Conservation (phyloP, 345 rosid species). For the Toxicodendron radicans region DNA sequence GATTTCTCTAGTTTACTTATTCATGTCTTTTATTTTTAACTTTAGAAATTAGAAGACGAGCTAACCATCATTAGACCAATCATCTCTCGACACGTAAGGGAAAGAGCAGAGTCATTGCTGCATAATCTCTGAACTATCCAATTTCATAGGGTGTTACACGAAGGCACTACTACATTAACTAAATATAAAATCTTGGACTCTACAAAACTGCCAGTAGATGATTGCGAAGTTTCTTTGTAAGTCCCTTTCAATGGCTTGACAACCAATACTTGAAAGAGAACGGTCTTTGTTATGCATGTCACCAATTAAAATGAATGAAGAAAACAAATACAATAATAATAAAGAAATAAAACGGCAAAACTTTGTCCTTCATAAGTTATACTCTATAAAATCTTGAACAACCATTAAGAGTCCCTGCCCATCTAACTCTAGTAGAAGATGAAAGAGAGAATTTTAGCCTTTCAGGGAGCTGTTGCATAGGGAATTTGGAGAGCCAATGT, state of each 20-base stretch:
- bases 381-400: background rate
- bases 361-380: background rate
- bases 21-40: background rate
- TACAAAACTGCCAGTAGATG: background rate
- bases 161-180: background rate
- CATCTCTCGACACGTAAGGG: background rate
- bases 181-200: background rate
- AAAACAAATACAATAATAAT: background rate
- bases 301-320: background rate
- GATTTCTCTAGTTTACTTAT: background rate
- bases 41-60: slow-evolving; percentile 1
- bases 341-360: background rate
- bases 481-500: slow-evolving; percentile 18
- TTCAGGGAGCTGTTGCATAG: background rate
- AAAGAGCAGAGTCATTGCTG: background rate
- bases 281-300: background rate
- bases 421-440: background rate
- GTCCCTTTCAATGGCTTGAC: background rate
- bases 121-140: slow-evolving; percentile 1
- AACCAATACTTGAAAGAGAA: background rate
- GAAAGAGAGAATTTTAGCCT: background rate
- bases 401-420: background rate
- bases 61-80: background rate
- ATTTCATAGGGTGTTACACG: background rate
- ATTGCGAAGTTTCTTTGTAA: slow-evolving; percentile 1